Evolutionary conservation across 2,329 filamentous ascomycete genomes (phyloP).

Genomic region (Aureobasidium musti): DNA sequence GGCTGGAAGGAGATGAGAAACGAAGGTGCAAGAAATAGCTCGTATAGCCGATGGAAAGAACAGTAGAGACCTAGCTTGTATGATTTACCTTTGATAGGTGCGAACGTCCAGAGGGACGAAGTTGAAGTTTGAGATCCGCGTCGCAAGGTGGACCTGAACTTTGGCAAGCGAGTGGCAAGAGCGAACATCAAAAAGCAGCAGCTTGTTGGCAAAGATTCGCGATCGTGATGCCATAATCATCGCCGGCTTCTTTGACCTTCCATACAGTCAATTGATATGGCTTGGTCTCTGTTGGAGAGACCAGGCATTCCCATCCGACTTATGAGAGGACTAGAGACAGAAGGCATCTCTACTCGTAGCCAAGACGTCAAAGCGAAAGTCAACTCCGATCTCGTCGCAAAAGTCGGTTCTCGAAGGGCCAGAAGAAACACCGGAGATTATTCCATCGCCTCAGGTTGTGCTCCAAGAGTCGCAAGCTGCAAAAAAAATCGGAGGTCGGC

Average conservation of each 20-base stretch:
- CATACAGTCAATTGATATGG: background rate
- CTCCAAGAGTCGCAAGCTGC: too few species aligned
- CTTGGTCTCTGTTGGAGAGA: constrained; percentile 2
- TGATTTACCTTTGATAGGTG: background rate
- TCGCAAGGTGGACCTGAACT: constrained; percentile 13
- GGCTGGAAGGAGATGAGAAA: constrained; percentile 12
- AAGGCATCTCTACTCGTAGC: background rate
- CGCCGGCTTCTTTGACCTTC: background rate
- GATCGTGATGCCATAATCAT: background rate
- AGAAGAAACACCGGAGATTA: constrained; percentile 7
- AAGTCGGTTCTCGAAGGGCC: background rate
- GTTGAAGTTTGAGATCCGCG: background rate
- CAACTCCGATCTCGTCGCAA: constrained; percentile 16
- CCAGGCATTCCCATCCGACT: background rate
- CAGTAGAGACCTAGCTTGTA: background rate
- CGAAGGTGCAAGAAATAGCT: background rate
- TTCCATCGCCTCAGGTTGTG: constrained; percentile 8
- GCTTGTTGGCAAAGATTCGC: background rate
- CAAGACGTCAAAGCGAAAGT: constrained; percentile 8
- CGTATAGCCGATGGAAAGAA: background rate
- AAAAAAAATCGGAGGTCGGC: constrained; percentile 1
- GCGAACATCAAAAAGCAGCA: constrained; percentile 21
- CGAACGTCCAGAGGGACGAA: background rate
- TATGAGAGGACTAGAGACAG: background rate
- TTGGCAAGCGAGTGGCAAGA: constrained; percentile 16